Conservation (phyloP, 257 asterid species). For the Solanum sejunctum region DNA sequence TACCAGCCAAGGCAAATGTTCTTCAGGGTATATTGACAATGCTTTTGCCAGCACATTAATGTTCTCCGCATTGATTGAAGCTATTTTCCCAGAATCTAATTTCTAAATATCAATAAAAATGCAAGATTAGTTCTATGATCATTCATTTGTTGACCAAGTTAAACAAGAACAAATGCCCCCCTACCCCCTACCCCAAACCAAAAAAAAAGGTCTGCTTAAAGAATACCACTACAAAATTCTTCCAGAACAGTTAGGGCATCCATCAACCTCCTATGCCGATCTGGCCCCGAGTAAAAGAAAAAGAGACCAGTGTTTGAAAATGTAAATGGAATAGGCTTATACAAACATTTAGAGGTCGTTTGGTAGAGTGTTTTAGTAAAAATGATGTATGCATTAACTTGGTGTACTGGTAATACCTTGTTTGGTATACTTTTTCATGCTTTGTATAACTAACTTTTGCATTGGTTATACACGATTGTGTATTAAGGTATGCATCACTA, state of each 20-base stretch:
- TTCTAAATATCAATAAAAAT: slow-evolving; percentile 36
- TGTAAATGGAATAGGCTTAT: neutral
- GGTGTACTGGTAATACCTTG: too few species aligned
- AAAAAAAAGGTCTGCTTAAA: neutral
- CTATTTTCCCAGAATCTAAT: slow-evolving; percentile 21
- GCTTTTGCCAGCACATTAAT: slow-evolving; percentile 44
- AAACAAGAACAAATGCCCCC: neutral
- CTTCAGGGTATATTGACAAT: slow-evolving; percentile 30
- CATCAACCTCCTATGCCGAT: neutral
- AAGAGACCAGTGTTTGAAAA: neutral
- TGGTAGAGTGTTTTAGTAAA: too few species aligned
- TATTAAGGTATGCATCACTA: too few species aligned
- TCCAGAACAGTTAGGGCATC: neutral
- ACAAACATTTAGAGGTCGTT: neutral
- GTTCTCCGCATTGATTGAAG: slow-evolving; percentile 47
- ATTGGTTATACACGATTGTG: too few species aligned
- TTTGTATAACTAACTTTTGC: too few species aligned
- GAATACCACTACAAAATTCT: neutral
- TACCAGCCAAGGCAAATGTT: slow-evolving; percentile 56
- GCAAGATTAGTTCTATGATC: neutral
- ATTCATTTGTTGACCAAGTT: neutral
- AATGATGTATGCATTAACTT: too few species aligned
- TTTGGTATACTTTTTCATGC: too few species aligned
- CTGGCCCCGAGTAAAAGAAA: neutral
- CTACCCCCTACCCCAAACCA: neutral